Evolutionary conservation across 1,139 yeast genomes (phyloP), one percentile per base, ranked within the genome.

Genomic region (Kodamaea plutei): DNA sequence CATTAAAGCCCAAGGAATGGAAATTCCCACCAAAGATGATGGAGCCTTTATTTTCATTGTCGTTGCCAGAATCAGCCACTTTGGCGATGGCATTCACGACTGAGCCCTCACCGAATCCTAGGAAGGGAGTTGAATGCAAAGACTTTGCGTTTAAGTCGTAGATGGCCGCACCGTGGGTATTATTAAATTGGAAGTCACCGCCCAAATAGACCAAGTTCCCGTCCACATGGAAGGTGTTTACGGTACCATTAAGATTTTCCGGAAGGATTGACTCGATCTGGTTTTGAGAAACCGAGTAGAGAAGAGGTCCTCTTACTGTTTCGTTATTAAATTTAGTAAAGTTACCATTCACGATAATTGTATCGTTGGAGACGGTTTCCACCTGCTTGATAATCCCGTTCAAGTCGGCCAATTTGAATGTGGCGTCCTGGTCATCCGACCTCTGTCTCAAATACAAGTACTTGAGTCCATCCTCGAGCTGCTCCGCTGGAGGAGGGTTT

Each of bases 11-110:
- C 31, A 88, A 62, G 5, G 79, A 71, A 37, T 66, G 48, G 50
- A 91, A 88, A 4, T 59, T 42, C 12, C 98, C 98, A 3, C 94
- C 94, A 58, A 88, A 91, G 11, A 91, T 52, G 9, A 91, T 66
- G 34, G 75, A 69, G 11, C 40, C 28, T 15, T 42, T 38, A 13
- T 28, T 30, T 26, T 38, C 39, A 16, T 30, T 26, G 16, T 37
- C 28, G 20, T 40, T 40, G 12, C 48, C 43, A 15, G 34, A 34
- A 26, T 45, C 37, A 21, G 68, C 64, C 17, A 76, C 52, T 35
- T 70, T 68, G 1, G 75, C 44, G 22, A 91, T 88, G n/a, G 93
- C 66, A 40, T 79, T 77, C 13, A 91, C 71, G 1, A 50, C 42
- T 1, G 91, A 65, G 35, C 73, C 65, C 25, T 66, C 49, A 6